Conservation (phyloP, 345 rosid genomes). For the Theobroma cacao region DNA sequence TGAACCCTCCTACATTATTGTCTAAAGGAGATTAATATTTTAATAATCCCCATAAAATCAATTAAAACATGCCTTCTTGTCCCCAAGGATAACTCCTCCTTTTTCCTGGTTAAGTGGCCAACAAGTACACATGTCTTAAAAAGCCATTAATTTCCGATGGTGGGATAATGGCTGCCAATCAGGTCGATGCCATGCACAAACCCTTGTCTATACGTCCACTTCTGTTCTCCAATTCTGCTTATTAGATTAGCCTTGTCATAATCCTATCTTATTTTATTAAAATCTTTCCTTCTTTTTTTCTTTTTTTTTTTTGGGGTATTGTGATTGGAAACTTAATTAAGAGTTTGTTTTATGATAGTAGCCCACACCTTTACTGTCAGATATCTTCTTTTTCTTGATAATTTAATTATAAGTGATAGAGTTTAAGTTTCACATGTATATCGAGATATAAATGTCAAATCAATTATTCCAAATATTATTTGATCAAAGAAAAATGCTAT, state of each 20-base stretch:
- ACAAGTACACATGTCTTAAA: conserved; percentile 45
- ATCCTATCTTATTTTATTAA: not conserved
- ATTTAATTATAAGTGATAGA: not conserved
- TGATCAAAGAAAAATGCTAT: too few relatives aligned
- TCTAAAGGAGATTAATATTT: conserved; percentile 9
- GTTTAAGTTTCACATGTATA: not conserved
- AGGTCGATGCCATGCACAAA: conserved; percentile 31
- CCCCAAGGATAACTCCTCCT: conserved; percentile 23
- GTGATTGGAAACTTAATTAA: not conserved
- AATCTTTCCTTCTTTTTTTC: too few relatives aligned
- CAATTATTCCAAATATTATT: too few relatives aligned
- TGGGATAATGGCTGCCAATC: conserved; percentile 40
- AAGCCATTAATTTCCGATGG: conserved; percentile 20
- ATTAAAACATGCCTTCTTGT: conserved; percentile 35
- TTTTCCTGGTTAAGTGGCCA: conserved; percentile 50
- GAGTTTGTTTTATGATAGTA: not conserved
- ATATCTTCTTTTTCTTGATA: not conserved
- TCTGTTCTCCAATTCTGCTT: conserved; percentile 7
- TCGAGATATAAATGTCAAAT: too few relatives aligned
- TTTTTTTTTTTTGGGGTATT: not conserved
- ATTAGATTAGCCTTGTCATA: conserved; percentile 22
- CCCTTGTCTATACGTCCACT: conserved; percentile 25
- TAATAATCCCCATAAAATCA: conserved; percentile 15
- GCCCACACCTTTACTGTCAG: not conserved
- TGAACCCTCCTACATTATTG: conserved; percentile 33